phyloP scores from a whole-genome alignment of 371 early-diverging fungal species.

The Mucor racemosus region DNA sequence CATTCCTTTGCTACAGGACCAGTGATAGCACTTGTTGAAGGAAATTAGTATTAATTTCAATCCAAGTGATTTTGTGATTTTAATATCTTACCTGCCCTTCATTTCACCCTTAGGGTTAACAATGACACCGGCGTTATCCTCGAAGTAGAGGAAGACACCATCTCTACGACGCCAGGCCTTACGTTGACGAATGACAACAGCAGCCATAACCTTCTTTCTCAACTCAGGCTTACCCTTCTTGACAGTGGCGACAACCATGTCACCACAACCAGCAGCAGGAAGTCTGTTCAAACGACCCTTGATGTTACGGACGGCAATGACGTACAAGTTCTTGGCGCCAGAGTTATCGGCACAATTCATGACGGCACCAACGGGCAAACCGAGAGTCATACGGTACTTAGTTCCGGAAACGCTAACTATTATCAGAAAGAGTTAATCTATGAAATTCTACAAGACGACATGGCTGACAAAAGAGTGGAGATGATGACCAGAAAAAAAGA shows the following conservation, averaged over 20 bases:
- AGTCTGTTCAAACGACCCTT: constrained; percentile 98
- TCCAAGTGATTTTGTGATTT: no score
- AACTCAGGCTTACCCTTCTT: constrained; percentile 99
- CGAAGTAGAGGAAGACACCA: constrained; percentile 99
- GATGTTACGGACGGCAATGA: constrained; percentile 98
- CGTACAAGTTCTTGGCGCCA: constrained; percentile 99
- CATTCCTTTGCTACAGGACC: constrained; percentile 99
- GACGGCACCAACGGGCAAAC: constrained; percentile 99
- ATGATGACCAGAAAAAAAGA: background rate
- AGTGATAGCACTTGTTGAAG: constrained; percentile 82
- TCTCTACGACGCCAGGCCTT: constrained; percentile 99
- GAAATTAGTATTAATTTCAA: no score
- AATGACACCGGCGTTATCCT: constrained; percentile 75
- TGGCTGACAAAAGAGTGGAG: constrained; percentile 1
- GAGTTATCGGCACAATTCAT: constrained; percentile 99
- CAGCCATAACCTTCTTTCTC: constrained; percentile 99
- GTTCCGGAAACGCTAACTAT: constrained; percentile 84
- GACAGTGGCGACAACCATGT: constrained; percentile 99
- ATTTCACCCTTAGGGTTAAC: constrained; percentile 98
- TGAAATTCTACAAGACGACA: background rate
- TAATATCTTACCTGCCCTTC: constrained; percentile 80
- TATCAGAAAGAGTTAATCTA: background rate
- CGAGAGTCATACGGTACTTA: constrained; percentile 99
- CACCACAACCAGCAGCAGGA: constrained; percentile 99
- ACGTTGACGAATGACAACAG: constrained; percentile 99